phyloP scores from a whole-genome alignment of 139 green algal genomes.

The Coelastrella sp. region DNA sequence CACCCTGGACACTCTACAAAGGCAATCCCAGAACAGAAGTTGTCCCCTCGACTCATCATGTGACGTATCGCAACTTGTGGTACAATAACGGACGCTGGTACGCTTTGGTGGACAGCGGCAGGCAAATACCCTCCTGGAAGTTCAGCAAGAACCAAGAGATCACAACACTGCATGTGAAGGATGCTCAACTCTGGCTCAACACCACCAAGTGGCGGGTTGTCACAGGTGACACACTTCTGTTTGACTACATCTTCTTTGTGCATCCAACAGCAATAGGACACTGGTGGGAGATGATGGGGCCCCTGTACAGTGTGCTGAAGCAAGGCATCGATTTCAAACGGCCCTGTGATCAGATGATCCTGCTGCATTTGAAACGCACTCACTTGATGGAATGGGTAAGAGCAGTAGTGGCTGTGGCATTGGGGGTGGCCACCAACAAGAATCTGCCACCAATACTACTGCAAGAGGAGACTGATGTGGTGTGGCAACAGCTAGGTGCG shows the following conservation, averaged over 20 bases:
- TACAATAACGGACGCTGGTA: constrained; percentile 87
- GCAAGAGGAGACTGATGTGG: constrained; percentile 73
- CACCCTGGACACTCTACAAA: constrained; percentile 69
- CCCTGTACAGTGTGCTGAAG: constrained; percentile 76
- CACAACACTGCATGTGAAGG: constrained; percentile 56
- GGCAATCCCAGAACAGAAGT: constrained; percentile 72
- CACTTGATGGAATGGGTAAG: constrained; percentile 90
- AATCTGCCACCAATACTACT: constrained; percentile 81
- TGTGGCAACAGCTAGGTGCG: constrained; percentile 79
- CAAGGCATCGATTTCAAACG: constrained; percentile 42
- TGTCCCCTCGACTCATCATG: constrained; percentile 51
- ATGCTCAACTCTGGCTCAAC: constrained; percentile 50
- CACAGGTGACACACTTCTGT: constrained; percentile 83
- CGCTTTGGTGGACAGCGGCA: constrained; percentile 74
- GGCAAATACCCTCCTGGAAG: constrained; percentile 56
- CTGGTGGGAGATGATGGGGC: constrained; percentile 91
- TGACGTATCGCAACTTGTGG: constrained; percentile 68
- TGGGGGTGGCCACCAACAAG: constrained; percentile 61
- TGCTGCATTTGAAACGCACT: constrained; percentile 78
- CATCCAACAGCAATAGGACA: constrained; percentile 92
- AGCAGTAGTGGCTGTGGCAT: constrained; percentile 64
- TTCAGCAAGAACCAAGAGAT: constrained; percentile 73
- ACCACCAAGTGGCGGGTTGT: constrained; percentile 62
- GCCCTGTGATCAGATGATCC: constrained; percentile 70
- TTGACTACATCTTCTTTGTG: constrained; percentile 91